Base-by-base conservation (phyloP, 2,329 filamentous ascomycete genomes). In the Tolypocladium amazonense region DNA sequence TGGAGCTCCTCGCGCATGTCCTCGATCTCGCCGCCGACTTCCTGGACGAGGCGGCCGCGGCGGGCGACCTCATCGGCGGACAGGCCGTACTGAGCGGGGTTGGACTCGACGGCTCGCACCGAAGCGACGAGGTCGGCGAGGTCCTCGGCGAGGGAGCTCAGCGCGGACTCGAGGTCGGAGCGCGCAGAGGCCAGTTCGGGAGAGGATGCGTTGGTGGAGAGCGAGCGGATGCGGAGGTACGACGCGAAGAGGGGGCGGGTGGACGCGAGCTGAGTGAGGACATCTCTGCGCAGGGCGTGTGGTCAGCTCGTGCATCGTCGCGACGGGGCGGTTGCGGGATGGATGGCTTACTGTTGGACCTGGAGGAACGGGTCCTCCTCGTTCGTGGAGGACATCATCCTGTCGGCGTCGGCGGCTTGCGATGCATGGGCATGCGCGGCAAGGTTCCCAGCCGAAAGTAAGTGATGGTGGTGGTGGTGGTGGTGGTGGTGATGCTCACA, bases 201-300 rank as follows among this genome's bases (percentile, higher is more conserved):
- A 23, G 90, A 92, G 52, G 81, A 80, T 18, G 87, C 77, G 11
- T 84, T 82, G 47, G 87, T 87, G 61, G 87, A 84, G 33, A 96
- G 87, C 54, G 92, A 94, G 70, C 92, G 90, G 76, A 99, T 99
- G 71, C 94, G 93, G 52, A 96, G 84, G 79, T 96, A 99, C 20
- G 92, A 97, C 64, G 89, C 87, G 80, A 97, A 97, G 60, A 97
- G 86, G 58, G 92, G 88, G 12, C 93, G 88, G 58, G 90, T 89
- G 18, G 85, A 85, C 65, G 88, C 83, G 64, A 99, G 86, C 62
- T 95, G 89, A 64, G 86, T 78, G 65, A 96, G 87, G 66, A 97
- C 90, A 76, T 99, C 94, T 76, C 92, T 96, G 71, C 23, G 35
- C 52, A 47, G 20, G 43, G 25, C 14, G 47, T 4, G 18, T 15